Evolutionary conservation across 2,329 filamentous ascomycete species (phyloP), one percentile per base, ranked within the genome.

Genomic region (Claviceps fusiformis): DNA sequence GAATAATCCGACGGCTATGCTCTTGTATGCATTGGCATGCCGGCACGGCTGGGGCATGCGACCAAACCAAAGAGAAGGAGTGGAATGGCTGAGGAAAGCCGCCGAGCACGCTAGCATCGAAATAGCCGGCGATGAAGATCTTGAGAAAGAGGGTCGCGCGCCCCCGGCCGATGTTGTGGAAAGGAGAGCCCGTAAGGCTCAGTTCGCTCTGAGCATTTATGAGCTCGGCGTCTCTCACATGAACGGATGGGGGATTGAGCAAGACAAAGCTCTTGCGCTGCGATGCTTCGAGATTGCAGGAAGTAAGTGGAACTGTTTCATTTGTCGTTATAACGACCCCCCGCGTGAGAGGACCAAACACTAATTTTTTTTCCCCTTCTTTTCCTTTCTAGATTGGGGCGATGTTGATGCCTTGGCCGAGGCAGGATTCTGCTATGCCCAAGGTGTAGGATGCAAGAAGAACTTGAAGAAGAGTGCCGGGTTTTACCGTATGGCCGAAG

Each of bases 31-130:
- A 5, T 78, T 98, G 41, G 93, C 93, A 11, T 97, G 92, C 66
- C 82, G 93, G 52, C 93, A 98, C 66, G 93, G 93, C 51, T 98
- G 93, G 93, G 93, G 93, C 19, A 96, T 97, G 89, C 85, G 91
- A 10, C 81, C 89, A 8, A 96, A 95, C 67, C 89, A 89, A 64
- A 79, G 79, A 50, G 93, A 98, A 70, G 93, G 89, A 8, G 87
- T 97, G 0, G 80, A 86, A 62, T 98, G 93, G 93, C 74, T 98
- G 55, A 83, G 89, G 49, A 93, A 91, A 67, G 93, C 93, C 3
- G 90, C 93, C 9, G 89, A 96, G 64, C 85, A 80, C 54, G 89
- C 89, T 4, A 85, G 86, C 55, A 73, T 89, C 33, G 90, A 95
- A 67, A 85, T 95, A 59, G 86, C 87, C 5, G 88, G 92, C 52